Conservation (phyloP, 2,329 filamentous ascomycete genomes). For the Boeremia exigua region DNA sequence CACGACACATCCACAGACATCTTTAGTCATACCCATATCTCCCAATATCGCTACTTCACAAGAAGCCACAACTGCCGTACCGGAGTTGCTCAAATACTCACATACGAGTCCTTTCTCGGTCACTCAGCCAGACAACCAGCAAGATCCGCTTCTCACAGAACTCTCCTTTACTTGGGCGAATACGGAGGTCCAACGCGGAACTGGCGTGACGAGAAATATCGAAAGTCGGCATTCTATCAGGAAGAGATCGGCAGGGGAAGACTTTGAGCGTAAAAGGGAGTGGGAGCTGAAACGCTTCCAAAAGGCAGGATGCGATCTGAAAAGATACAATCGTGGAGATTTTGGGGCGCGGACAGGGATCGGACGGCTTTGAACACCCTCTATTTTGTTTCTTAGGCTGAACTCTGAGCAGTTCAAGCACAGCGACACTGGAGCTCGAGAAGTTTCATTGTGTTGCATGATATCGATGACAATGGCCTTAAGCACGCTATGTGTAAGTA, state of each 20-base stretch:
- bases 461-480: neutral
- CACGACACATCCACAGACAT: conserved; percentile 18
- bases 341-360: conserved; percentile 47
- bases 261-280: conserved; percentile 34
- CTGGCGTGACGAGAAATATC: conserved; percentile 21
- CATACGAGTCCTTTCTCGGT: conserved; percentile 36
- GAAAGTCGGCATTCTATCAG: conserved; percentile 25
- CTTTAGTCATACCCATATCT: conserved; percentile 33
- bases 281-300: conserved; percentile 47
- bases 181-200: conserved; percentile 32
- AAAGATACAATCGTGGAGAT: conserved; percentile 44
- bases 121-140: conserved; percentile 34
- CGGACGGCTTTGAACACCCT: conserved; percentile 32
- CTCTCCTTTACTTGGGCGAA: conserved; percentile 44
- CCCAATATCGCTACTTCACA: conserved; percentile 7
- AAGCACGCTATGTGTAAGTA: neutral
- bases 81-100: conserved; percentile 36
- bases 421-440: conserved; percentile 3
- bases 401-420: neutral
- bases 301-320: conserved; percentile 40
- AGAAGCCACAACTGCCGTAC: conserved; percentile 21
- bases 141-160: conserved; percentile 34
- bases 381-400: neutral
- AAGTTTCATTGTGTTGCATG: neutral
- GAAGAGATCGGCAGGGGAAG: conserved; percentile 34